Conservation (phyloP, 176 grass and related monocot genomes). For the Bolboschoenus planiculmis region DNA sequence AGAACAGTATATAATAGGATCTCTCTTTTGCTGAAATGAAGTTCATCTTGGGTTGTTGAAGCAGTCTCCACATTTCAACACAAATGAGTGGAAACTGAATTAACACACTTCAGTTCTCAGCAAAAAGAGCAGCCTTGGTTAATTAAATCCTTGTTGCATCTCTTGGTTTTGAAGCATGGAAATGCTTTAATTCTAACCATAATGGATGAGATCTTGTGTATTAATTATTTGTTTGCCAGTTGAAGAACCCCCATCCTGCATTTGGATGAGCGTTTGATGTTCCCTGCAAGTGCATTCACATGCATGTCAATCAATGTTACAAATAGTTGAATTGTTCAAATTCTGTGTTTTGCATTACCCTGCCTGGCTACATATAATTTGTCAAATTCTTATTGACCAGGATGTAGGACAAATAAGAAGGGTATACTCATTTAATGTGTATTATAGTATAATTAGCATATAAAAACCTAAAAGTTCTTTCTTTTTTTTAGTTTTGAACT, state of each 20-base stretch:
- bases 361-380: not conserved
- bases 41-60: not conserved
- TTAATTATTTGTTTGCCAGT: slow-evolving; percentile 63
- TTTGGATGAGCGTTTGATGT: slow-evolving; percentile 42
- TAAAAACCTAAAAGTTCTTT: not conserved
- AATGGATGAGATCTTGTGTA: too few species aligned
- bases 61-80: not conserved
- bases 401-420: not conserved
- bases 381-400: not conserved
- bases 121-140: not conserved
- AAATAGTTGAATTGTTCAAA: not conserved
- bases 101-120: not conserved
- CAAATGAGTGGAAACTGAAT: not conserved
- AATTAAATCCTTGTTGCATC: not conserved
- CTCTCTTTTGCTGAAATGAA: not conserved
- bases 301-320: not conserved
- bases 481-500: not conserved
- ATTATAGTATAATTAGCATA: not conserved
- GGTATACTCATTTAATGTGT: not conserved
- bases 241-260: slow-evolving; percentile 60
- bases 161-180: not conserved
- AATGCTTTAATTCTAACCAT: too few species aligned
- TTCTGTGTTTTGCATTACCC: not conserved
- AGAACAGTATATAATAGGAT: not conserved
- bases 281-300: slow-evolving; percentile 44